phyloP scores from a whole-genome alignment of 768 basidiomycete genomes.

The Phylloporus scabripes region DNA sequence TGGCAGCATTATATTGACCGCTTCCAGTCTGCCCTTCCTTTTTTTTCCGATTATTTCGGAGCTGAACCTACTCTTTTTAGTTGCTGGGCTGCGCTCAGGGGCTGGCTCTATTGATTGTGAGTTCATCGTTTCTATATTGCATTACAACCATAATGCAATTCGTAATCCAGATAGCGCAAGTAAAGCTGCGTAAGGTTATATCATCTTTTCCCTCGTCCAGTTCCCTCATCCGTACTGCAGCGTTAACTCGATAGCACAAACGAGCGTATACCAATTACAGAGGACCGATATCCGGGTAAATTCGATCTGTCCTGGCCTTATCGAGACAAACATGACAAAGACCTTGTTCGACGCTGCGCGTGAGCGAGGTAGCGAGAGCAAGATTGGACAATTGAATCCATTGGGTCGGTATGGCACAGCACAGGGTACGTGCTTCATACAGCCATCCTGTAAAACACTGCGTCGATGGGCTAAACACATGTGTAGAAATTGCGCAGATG shows the following conservation, averaged over 20 bases:
- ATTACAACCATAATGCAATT: slow-evolving; percentile 9
- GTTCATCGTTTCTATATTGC: slow-evolving; percentile 19
- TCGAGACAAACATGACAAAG: slow-evolving; percentile 90
- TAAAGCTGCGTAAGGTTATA: slow-evolving; percentile 74
- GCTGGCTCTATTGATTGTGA: slow-evolving; percentile 79
- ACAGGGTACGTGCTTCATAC: slow-evolving; percentile 47
- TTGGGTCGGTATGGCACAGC: slow-evolving; percentile 76
- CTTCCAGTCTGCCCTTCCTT: slow-evolving; percentile 53
- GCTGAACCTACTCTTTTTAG: slow-evolving; percentile 37
- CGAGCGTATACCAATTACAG: slow-evolving; percentile 71
- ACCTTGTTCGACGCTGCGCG: slow-evolving; percentile 74
- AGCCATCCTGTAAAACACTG: slow-evolving; percentile 7
- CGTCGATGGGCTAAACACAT: slow-evolving; percentile 10
- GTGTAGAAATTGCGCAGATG: slow-evolving; percentile 76
- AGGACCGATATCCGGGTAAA: slow-evolving; percentile 85
- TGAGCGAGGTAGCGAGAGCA: slow-evolving; percentile 61
- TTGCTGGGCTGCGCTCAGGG: slow-evolving; percentile 78
- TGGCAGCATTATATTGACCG: slow-evolving; percentile 85
- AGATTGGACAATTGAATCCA: slow-evolving; percentile 79
- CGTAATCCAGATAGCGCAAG: slow-evolving; percentile 71
- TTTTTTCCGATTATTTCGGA: not conserved
- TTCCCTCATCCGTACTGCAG: slow-evolving; percentile 34
- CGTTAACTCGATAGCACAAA: slow-evolving; percentile 86
- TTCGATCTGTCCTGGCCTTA: slow-evolving; percentile 84
- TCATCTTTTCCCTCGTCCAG: not conserved